These are phyloP conservation scores for Phytophthora hibernalis DNA, from an alignment of 352 stramenopile genomes.

Conservation along the genomic window DNA sequence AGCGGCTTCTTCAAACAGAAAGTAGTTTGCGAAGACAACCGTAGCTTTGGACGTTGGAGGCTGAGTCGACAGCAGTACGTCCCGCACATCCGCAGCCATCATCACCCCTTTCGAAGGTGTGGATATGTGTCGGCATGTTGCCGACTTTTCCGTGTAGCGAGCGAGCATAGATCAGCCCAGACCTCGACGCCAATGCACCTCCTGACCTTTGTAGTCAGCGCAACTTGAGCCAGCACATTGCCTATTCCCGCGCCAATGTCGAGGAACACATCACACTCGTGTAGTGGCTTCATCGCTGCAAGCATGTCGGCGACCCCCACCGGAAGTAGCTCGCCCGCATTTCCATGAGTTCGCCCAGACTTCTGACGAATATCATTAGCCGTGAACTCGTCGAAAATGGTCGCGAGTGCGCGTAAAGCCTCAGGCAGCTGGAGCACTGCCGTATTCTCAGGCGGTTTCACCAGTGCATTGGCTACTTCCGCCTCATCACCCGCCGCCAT, in stretches of 20 bases:
- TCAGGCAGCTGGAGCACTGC: too few relatives aligned
- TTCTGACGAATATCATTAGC: neutral
- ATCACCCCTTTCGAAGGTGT: neutral
- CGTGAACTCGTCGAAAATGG: neutral
- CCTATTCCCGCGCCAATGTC: slow-evolving; percentile 15
- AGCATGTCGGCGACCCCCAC: neutral
- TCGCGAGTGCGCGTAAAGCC: too few relatives aligned
- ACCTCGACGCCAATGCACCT: too few relatives aligned
- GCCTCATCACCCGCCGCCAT: too few relatives aligned
- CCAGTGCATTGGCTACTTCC: too few relatives aligned
- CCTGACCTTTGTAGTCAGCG: too few relatives aligned
- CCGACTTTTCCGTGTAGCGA: neutral
- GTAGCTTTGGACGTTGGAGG: slow-evolving; percentile 1
- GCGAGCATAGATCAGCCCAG: neutral
- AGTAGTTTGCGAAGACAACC: slow-evolving; percentile 14
- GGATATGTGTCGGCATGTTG: neutral
- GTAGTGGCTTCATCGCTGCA: neutral
- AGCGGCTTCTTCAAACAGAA: slow-evolving; percentile 13
- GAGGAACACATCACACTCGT: slow-evolving; percentile 1
- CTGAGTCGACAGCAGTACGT: neutral
- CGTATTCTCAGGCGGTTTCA: too few relatives aligned
- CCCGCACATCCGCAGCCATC: slow-evolving; percentile 1
- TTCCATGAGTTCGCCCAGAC: neutral
- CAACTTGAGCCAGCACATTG: neutral
- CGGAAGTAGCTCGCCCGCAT: slow-evolving; percentile 3